Base-by-base conservation (phyloP, 116 monocot species). In the Dioscorea cayenensis region DNA sequence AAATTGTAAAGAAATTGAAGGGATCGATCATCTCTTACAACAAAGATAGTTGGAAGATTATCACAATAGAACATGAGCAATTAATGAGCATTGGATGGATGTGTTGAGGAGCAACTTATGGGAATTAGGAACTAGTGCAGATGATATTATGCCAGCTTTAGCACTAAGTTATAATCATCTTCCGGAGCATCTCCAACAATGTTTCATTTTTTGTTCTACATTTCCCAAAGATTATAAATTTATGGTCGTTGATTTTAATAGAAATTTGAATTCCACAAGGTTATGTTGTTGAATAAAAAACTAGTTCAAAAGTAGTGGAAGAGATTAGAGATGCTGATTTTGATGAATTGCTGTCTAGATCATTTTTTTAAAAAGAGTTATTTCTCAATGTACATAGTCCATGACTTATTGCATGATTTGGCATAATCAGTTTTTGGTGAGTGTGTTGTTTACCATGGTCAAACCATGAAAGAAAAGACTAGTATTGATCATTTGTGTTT, bases 141-240 rank as follows among this genome's bases (percentile, higher is more conserved):
- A 72, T 72, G 62, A 28, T 63, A 28, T 63, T 22, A 10, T 73
- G 20, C 36, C 19, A 6, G 48, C 64, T 8, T 23, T 73, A 16
- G 27, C 21, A 23, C 20, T 73, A 17, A 73, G 73, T 17, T 73
- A 73, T 48, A 25, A 73, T 48, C 17, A 63, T 49, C 22, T 73
- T 2, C 50, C 48, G 2, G 12, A 19, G 2, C 51, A 66, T 28
- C 21, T 74, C 20, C 66, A 67, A 28, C 35, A 4, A n/a, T 74
- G 66, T 35, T 73, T 73, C 64, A 21, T 17, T 21, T 73, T 48
- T 36, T 64, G 62, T 27, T 28, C 49, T 14, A 38, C 64, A 23
- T 73, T 48, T 64, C 73, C 73, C 38, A 64, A 49, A 36, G 66
- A 36, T 18, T 6, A 48, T 51, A 19, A 67, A 19, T 20, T 67